A percentile compares a stretch with the other conserved stretches of the same genome.
These are phyloP conservation scores for Coemansia asiatica DNA, from an alignment of 192 early-diverging fungal genomes.

Conservation along the genomic window DNA sequence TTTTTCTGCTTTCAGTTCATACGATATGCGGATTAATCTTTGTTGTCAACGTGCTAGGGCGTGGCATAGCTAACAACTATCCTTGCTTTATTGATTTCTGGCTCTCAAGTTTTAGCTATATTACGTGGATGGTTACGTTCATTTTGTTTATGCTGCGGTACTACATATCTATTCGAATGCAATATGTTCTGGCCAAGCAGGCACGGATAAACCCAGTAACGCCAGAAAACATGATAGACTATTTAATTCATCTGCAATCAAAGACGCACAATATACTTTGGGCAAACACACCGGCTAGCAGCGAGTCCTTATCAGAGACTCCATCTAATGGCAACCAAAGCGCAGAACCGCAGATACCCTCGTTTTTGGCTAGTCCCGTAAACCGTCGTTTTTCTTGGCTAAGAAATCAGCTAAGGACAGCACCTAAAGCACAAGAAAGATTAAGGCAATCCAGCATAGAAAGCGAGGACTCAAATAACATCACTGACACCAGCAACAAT, in stretches of 20 bases:
- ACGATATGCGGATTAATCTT: slow-evolving; percentile 11
- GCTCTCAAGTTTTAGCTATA: slow-evolving; percentile 16
- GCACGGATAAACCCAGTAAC: slow-evolving; percentile 33
- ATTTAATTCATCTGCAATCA: slow-evolving; percentile 5
- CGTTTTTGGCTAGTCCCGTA: neutral
- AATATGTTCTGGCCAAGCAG: slow-evolving; percentile 18
- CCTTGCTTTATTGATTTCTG: slow-evolving; percentile 40
- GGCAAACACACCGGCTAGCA: neutral
- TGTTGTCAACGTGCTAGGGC: slow-evolving; percentile 13
- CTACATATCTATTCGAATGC: slow-evolving; percentile 16
- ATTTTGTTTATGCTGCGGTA: slow-evolving; percentile 31
- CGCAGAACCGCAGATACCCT: neutral
- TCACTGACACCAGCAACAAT: neutral
- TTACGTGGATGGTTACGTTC: slow-evolving; percentile 20
- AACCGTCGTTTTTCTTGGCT: neutral
- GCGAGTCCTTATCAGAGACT: neutral
- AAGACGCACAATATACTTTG: slow-evolving; percentile 4
- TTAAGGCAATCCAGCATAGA: neutral
- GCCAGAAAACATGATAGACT: slow-evolving; percentile 34
- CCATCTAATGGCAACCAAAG: neutral
- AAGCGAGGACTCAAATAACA: neutral
- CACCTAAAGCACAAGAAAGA: neutral
- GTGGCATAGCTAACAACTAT: slow-evolving; percentile 22
- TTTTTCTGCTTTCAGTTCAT: slow-evolving; percentile 21
- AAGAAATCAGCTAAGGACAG: neutral